Evolutionary conservation across 441 rosid genomes (phyloP), one percentile per base, ranked within the genome.

Genomic region (Lepidium campestre): DNA sequence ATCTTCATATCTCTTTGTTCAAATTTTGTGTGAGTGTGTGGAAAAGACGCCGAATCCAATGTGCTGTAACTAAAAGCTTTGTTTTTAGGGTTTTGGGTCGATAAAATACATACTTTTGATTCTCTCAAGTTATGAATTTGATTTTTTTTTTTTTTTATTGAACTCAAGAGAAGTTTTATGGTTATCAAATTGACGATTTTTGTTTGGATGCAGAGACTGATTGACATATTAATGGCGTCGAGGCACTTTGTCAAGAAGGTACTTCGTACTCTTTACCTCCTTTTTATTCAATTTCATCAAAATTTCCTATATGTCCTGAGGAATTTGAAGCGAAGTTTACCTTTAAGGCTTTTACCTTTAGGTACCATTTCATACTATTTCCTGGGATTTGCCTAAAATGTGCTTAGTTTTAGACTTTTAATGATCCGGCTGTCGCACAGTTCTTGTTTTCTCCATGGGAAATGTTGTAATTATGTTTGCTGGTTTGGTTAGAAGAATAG

Each of bases 201-300:
- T 42, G 27, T 34, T 50, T 49, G 40, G 17, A 12, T 55, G 80
- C 71, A 76, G 80, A 57, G 80, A 71, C 52, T 73, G 22, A 62
- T 42, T 55, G 65, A 56, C 57, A 40, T 67, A 73, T 80, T 81
- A 77, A 90, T 90, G 91, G 90, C 93, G 74, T 84, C 83, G 77
- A 81, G 75, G 68, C 77, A 78, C 45, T 69, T 79, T 57, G 64
- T 75, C 46, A 78, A 71, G 65, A 85, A 75, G 85, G 94, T 86
- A 75, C 10, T 3, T 59, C 2, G 0, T 10, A 27, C 15, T 39
- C 39, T 10, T 36, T 34, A 9, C 9, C 4, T 56, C 18, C 15
- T 12, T 2, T 54, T 29, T 29, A 6, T 22, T 12, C 22, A 46
- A 15, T 17, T 56, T 66, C 10, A 31, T 10, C 13, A 14, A 10